Conservation (phyloP, 164 flowering plant genomes). For the grape (Vitis vinifera) region DNA sequence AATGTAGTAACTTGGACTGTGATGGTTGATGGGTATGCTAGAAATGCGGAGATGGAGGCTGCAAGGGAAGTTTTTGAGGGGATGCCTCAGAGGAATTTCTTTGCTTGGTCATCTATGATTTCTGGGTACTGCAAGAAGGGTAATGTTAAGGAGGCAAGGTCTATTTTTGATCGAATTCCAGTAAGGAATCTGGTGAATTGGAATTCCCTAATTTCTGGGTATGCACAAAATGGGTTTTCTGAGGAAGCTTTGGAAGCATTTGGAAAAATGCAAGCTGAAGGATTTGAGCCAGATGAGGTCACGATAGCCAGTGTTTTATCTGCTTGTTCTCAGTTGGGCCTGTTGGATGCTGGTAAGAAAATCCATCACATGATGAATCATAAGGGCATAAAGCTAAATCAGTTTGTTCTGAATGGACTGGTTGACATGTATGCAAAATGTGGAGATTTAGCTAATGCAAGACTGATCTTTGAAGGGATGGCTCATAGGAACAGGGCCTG, state of each 20-base stretch:
- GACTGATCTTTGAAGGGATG: conserved; percentile 49
- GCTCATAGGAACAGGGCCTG: conserved; percentile 35
- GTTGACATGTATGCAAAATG: conserved; percentile 90
- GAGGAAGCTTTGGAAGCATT: conserved; percentile 62
- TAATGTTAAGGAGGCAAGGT: conserved; percentile 44
- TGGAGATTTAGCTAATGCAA: conserved; percentile 60
- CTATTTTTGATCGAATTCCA: conserved; percentile 50
- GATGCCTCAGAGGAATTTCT: conserved; percentile 64
- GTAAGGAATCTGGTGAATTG: conserved; percentile 65
- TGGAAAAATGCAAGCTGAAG: conserved; percentile 49
- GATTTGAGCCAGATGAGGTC: conserved; percentile 67
- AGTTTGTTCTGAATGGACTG: conserved; percentile 61
- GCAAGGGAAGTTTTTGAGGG: conserved; percentile 62
- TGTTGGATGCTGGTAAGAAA: conserved; percentile 54
- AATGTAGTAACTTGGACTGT: conserved; percentile 78
- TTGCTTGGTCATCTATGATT: conserved; percentile 73
- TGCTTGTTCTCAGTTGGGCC: conserved; percentile 73
- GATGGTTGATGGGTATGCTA: conserved; percentile 73
- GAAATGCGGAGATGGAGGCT: conserved; percentile 62
- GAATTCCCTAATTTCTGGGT: conserved; percentile 74
- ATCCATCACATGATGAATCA: conserved; percentile 39
- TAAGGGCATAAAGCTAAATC: conserved; percentile 45
- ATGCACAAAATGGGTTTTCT: conserved; percentile 63
- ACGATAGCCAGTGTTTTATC: conserved; percentile 56
- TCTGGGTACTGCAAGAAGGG: conserved; percentile 73